phyloP scores from a whole-genome alignment of 2,329 filamentous ascomycete genomes.

The Colletotrichum lindemuthianum region DNA sequence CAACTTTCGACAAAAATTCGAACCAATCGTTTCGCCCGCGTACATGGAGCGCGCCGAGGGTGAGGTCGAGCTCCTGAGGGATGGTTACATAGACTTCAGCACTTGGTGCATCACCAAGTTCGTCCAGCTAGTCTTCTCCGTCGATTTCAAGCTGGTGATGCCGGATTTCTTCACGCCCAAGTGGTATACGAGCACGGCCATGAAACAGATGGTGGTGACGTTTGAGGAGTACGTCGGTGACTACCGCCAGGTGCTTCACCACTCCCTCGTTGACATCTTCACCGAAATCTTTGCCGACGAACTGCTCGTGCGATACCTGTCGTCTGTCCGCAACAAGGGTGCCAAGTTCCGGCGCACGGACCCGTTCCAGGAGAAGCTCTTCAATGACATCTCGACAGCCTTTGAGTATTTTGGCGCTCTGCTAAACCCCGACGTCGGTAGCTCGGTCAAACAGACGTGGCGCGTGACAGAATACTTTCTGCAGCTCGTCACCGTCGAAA shows the following conservation, averaged over 20 bases:
- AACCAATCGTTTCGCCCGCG: conserved; percentile 79
- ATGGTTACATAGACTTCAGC: conserved; percentile 94
- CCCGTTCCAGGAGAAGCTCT: conserved; percentile 91
- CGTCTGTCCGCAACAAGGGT: conserved; percentile 85
- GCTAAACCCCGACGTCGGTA: conserved; percentile 74
- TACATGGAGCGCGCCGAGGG: conserved; percentile 80
- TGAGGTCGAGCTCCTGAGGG: conserved; percentile 80
- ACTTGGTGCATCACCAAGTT: conserved; percentile 93
- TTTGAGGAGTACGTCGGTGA: conserved; percentile 95
- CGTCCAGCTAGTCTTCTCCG: conserved; percentile 84
- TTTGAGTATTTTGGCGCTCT: conserved; percentile 88
- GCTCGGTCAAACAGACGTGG: conserved; percentile 90
- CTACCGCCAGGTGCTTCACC: conserved; percentile 85
- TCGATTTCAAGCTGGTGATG: conserved; percentile 87
- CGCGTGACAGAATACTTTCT: conserved; percentile 88
- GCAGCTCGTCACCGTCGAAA: conserved; percentile 80
- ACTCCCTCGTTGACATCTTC: conserved; percentile 88
- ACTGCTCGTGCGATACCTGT: conserved; percentile 86
- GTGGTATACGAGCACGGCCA: conserved; percentile 88
- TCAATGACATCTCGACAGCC: conserved; percentile 88
- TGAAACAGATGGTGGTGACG: conserved; percentile 93
- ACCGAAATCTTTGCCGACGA: conserved; percentile 94
- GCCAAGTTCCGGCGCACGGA: conserved; percentile 89
- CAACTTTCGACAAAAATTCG: conserved; percentile 85
- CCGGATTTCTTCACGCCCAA: conserved; percentile 88